Evolutionary conservation across 805 yeast species (phyloP), one percentile per base, ranked within the genome.

Genomic region (Pichia occidentalis): DNA sequence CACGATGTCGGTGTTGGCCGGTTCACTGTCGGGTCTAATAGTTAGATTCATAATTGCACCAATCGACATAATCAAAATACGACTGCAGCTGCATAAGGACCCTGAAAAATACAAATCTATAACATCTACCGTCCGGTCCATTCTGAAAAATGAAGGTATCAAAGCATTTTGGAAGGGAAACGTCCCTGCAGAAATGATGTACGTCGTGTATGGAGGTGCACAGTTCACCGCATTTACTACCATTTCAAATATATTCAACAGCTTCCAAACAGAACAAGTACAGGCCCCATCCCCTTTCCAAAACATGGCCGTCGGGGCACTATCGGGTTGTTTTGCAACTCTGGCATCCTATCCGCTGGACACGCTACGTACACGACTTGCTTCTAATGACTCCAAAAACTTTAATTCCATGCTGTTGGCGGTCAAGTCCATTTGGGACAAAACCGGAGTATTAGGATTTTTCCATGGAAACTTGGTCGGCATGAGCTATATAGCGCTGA

Each of bases 101-200:
- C 32, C 48, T 3, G 34, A 34, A 11, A 56, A 57, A 36, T 65
- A 67, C 44, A 45, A 49, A 9, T 69, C 73, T 3, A 53, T 66
- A 3, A 23, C 50, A 3, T 39, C 55, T 14, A 65, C 79, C 0
- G 55, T 75, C 32, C 45, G 43, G 11, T 56, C 64, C 1, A 69
- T 86, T 2, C 45, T 70, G 1, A 54, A 57, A 14, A 67, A 74
- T 24, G 97, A 90, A 57, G 64, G 64, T 5, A 29, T 80, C 0
- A 43, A 58, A 4, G 90, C 86, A 0, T 65, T 90, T n/a, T 92
- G 97, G 97, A 88, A 87, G 56, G 98, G 98, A 0, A 92, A 92
- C 54, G 70, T 85, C 0, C 95, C 98, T 0, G 98, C 97, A 0
- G 86, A 86, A 46, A 57, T 77, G 26, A 73, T 92, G 77, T 92